Evolutionary conservation across 495 filamentous ascomycete genomes (phyloP).

Genomic region (Tuber brumale): DNA sequence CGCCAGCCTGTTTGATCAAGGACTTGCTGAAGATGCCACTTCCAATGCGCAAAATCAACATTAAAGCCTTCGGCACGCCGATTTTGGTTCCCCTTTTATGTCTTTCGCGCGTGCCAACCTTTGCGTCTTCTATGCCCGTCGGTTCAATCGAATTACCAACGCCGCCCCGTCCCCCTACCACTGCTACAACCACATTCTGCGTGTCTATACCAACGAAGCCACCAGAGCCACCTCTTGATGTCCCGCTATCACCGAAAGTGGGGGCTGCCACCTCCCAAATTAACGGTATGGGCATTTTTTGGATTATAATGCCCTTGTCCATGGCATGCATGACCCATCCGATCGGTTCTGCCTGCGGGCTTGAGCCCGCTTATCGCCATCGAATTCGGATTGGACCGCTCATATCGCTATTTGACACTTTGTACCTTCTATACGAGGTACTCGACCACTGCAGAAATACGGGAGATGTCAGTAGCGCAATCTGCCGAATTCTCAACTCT

Average conservation of each 20-base stretch:
- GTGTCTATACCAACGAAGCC: neutral
- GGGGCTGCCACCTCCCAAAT: neutral
- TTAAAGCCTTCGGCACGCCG: neutral
- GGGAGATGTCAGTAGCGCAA: neutral
- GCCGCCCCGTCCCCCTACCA: neutral
- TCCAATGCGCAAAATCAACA: neutral
- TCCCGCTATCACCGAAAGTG: neutral
- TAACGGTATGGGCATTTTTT: conserved; percentile 7
- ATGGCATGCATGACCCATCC: conserved; percentile 14
- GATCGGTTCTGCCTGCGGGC: neutral
- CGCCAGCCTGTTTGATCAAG: neutral
- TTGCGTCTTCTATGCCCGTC: neutral
- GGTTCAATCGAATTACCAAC: neutral
- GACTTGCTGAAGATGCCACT: neutral
- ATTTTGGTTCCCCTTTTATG: neutral
- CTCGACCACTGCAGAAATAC: neutral
- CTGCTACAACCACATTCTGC: neutral
- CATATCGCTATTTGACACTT: neutral
- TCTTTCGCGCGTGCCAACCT: neutral
- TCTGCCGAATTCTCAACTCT: neutral
- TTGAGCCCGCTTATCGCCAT: neutral
- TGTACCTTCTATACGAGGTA: neutral
- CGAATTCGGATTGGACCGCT: conserved; percentile 3
- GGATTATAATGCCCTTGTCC: neutral
- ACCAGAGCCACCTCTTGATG: neutral